Conservation (phyloP, 2,329 filamentous ascomycete species). For the Cordyceps fumosorosea region DNA sequence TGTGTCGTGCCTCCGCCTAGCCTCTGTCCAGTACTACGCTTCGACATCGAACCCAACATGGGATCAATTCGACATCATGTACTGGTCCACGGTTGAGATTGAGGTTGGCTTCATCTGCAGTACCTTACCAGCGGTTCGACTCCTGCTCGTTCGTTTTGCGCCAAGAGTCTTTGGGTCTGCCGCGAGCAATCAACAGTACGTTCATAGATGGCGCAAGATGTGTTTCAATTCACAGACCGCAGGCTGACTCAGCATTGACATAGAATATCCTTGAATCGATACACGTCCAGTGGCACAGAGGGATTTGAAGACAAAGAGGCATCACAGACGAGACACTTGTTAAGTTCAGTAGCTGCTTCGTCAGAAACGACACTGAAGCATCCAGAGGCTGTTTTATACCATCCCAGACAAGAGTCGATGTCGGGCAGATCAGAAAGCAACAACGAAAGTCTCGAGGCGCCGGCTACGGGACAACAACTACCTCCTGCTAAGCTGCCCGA, state of each 20-base stretch:
- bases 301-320: neutral
- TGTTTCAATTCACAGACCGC: neutral
- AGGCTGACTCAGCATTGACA: neutral
- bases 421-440: neutral
- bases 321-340: neutral
- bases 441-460: neutral
- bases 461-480: neutral
- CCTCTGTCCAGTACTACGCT: constrained; percentile 22
- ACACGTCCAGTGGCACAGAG: neutral
- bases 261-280: neutral
- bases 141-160: constrained; percentile 17
- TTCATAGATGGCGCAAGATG: neutral
- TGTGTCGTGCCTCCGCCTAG: constrained; percentile 26
- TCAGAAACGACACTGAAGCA: neutral
- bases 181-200: neutral
- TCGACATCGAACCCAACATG: constrained; percentile 24
- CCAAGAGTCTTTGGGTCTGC: constrained; percentile 5
- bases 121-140: constrained; percentile 25
- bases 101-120: constrained; percentile 28
- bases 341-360: neutral
- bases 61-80: constrained; percentile 22
- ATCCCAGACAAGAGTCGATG: neutral
- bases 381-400: neutral
- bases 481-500: neutral
- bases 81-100: constrained; percentile 28